Percentiles rank a stretch among this genome's conserved stretches.
Conservation (phyloP, 2,329 filamentous ascomycete species). For the Fusarium humuli region DNA sequence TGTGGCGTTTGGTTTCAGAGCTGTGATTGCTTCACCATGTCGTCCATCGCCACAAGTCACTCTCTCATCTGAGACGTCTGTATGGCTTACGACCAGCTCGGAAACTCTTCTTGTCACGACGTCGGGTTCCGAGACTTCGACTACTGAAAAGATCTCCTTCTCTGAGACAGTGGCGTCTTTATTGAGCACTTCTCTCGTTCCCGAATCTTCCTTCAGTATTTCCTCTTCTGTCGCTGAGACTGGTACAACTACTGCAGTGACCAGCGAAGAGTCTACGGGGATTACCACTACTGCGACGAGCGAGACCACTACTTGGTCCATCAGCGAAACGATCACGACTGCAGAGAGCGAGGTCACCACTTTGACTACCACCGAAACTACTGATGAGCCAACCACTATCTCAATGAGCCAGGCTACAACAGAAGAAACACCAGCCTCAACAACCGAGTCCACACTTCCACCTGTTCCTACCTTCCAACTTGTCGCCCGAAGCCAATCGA, state of each 20-base stretch:
- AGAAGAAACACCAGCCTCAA: neutral
- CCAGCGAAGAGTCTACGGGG: neutral
- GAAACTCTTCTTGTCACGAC: neutral
- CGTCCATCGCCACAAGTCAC: neutral
- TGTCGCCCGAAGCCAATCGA: neutral
- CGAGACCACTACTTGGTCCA: neutral
- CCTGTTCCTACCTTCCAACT: neutral
- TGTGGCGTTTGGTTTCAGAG: neutral
- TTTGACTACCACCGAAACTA: neutral
- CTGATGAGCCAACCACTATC: neutral
- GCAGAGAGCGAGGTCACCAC: fast-evolving
- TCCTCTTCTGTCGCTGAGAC: too few species aligned
- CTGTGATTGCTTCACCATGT: neutral
- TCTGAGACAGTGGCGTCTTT: neutral
- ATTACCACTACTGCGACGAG: neutral
- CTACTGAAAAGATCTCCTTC: neutral
- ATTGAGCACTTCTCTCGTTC: too few species aligned
- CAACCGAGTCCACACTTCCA: too few species aligned
- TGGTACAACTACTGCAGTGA: too few species aligned
- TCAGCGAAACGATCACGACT: neutral
- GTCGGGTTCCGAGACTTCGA: fast-evolving
- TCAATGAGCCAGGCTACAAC: neutral
- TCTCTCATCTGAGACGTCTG: neutral
- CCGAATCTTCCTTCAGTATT: too few species aligned
- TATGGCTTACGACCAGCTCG: too few species aligned